Percentiles rank a stretch among this genome's conserved stretches.
These are phyloP conservation scores for Chlorociboria aeruginascens DNA, from an alignment of 495 filamentous ascomycete genomes.

Conservation along the genomic window DNA sequence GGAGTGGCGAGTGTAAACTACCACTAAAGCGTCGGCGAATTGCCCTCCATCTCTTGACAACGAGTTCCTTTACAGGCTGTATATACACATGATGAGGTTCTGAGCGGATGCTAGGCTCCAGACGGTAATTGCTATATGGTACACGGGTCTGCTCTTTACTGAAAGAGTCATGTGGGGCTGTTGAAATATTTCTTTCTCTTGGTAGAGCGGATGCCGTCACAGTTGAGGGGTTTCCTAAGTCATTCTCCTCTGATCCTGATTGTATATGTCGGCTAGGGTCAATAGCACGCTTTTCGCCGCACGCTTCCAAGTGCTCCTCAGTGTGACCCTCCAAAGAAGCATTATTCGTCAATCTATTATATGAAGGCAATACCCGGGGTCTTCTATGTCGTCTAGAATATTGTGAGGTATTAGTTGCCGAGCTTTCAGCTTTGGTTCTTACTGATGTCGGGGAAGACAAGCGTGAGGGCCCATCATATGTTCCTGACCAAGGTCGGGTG, in stretches of 20 bases:
- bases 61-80: constrained; percentile 19
- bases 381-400: not conserved
- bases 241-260: no score
- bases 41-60: constrained; percentile 16
- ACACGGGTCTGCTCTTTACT: not conserved
- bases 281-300: not conserved
- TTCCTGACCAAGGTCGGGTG: constrained; percentile 9
- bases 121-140: constrained; percentile 2
- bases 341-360: not conserved
- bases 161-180: no score
- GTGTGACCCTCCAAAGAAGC: not conserved
- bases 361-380: constrained; percentile 1
- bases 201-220: not conserved
- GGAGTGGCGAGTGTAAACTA: constrained; percentile 4
- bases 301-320: not conserved
- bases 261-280: no score
- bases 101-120: constrained; percentile 11
- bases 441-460: not conserved
- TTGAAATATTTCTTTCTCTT: not conserved
- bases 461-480: constrained; percentile 5
- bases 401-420: not conserved
- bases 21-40: constrained; percentile 10
- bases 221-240: no score
- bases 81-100: constrained; percentile 19
- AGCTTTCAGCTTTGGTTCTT: not conserved